Base-by-base conservation (phyloP, 768 basidiomycete species). In the Amanita thiersii region DNA sequence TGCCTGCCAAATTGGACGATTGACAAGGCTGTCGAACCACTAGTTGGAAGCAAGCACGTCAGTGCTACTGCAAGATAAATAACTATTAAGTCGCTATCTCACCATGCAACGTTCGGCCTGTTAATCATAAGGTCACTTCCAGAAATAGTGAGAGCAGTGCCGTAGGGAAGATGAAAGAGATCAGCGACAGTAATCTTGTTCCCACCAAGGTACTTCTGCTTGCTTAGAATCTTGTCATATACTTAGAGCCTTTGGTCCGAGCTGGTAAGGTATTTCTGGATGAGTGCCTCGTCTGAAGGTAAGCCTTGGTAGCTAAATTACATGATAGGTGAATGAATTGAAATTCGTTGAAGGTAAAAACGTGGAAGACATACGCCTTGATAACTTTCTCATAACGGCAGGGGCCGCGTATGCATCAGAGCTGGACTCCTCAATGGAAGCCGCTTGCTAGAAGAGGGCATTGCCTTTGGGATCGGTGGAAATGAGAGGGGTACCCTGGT, bases 391-490 rank as follows among this genome's bases (percentile, higher is more conserved):
- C 75, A 10, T 35, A 35, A 4, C 60, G 52, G 12, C 70, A 49
- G 12, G 47, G 37, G 2, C 64, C 74, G 35, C 50, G 56, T 0
- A 63, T 56, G n/a, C n/a, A 39, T 77, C 62, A 47, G 77, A 79
- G 50, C 73, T 60, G 46, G 50, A 52, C 4, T 46, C 35, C 55
- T 77, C 76, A 41, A 70, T 56, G 14, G 63, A 65, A 8, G 57
- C 49, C 1, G 61, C 61, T 52, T 73, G 71, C 48, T 77, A 73
- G 46, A 76, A 72, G 8, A 70, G 54, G 1, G 71, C 75, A 5
- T 53, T 57, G n/a, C 50, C 55, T 21, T 64, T 52, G 5, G 60
- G 25, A 6, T 64, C 61, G 3, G 51, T 51, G 4, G 82, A 81
- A 30, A 79, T 58, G 29, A 82, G 63, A 5, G 54, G 41, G 3